Evolutionary conservation across 805 yeast species (phyloP).

Genomic region (Hanseniaspora valbyensis): DNA sequence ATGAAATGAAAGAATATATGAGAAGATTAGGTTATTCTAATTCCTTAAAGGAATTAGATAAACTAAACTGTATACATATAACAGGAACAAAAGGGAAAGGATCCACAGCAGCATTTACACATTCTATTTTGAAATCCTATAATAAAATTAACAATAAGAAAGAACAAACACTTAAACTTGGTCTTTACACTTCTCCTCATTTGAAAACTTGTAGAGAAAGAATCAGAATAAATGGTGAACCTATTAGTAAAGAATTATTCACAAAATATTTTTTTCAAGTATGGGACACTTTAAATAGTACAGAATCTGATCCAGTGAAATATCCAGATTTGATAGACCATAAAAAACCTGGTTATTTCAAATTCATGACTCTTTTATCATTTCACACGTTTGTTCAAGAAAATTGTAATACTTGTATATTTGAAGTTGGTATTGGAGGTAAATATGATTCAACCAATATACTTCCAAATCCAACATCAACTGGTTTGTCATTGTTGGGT

Average conservation of each 20-base stretch:
- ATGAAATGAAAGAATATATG: conserved; percentile 78
- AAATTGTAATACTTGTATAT: conserved; percentile 85
- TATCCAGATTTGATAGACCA: conserved; percentile 69
- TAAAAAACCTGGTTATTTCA: conserved; percentile 84
- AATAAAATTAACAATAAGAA: conserved; percentile 24
- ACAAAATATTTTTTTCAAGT: conserved; percentile 87
- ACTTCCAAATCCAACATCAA: conserved; percentile 63
- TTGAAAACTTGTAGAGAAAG: conserved; percentile 86
- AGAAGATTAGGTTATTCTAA: conserved; percentile 60
- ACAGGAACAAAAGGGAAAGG: conserved; percentile 99
- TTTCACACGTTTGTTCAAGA: conserved; percentile 84
- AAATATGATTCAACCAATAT: conserved; percentile 94
- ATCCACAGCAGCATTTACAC: conserved; percentile 89
- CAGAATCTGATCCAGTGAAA: conserved; percentile 41
- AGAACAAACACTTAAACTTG: conserved; percentile 51
- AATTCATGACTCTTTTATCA: conserved; percentile 76
- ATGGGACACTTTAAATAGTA: conserved; percentile 64
- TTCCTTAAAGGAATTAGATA: conserved; percentile 36
- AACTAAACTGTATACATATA: conserved; percentile 71
- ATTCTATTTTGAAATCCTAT: conserved; percentile 65
- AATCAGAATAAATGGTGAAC: conserved; percentile 74
- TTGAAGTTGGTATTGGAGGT: conserved; percentile 98
- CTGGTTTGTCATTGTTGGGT: conserved; percentile 80
- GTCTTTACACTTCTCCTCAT: conserved; percentile 95
- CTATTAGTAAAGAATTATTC: conserved; percentile 69